Evolutionary conservation across 139 green algal genomes (phyloP).

Genomic region (Auxenochlorella protothecoides): DNA sequence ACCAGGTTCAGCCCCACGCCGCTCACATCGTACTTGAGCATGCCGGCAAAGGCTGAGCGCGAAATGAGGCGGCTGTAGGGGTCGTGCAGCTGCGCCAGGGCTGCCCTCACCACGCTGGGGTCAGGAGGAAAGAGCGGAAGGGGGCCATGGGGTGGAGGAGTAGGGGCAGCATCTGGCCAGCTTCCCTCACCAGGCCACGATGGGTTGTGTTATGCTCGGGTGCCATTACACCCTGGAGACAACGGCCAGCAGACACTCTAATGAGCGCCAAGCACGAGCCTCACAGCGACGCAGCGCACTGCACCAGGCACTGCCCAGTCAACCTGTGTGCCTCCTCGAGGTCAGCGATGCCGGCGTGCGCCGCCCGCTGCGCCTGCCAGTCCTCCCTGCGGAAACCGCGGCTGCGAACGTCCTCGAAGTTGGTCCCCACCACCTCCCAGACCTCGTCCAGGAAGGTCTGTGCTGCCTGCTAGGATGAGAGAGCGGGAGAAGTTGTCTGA

Average conservation of each 20-base stretch:
- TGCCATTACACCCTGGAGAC: too few relatives aligned
- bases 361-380: constrained; percentile 28
- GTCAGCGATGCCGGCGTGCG: too few relatives aligned
- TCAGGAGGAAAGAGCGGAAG: constrained; percentile 44
- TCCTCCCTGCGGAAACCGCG: constrained; percentile 35
- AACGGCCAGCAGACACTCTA: too few relatives aligned
- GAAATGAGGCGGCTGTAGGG: constrained; percentile 86
- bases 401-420: constrained; percentile 60
- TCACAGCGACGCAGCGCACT: too few relatives aligned
- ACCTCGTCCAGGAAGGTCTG: constrained; percentile 44
- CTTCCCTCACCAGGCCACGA: neutral
- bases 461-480: neutral
- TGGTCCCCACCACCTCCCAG: constrained; percentile 58
- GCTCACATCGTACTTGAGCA: constrained; percentile 92
- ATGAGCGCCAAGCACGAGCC: too few relatives aligned
- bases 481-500: neutral
- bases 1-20: constrained; percentile 90
- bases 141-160: constrained; percentile 9
- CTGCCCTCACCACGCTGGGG: too few relatives aligned
- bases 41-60: constrained; percentile 61
- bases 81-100: constrained; percentile 51
- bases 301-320: too few relatives aligned
- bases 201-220: neutral
- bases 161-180: neutral
- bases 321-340: too few relatives aligned